Conservation (phyloP, 768 basidiomycete genomes). For the Tephrocybe sp. region DNA sequence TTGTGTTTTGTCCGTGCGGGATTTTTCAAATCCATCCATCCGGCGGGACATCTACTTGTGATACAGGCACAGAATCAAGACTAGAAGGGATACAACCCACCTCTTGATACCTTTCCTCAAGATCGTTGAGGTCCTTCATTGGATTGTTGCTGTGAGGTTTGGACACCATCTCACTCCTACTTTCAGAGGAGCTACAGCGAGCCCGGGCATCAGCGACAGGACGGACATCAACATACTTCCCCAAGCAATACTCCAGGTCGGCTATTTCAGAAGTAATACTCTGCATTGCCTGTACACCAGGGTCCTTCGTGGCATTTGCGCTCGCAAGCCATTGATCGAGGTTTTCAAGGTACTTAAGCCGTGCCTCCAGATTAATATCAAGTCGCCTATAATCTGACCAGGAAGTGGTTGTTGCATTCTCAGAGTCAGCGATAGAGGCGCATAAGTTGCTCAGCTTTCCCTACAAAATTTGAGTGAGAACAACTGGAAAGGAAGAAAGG, state of each 20-base stretch:
- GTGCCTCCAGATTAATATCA: neutral
- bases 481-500: neutral
- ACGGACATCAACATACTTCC: neutral
- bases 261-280: neutral
- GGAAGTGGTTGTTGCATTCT: neutral
- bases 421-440: neutral
- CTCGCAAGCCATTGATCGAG: neutral
- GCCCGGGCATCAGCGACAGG: neutral
- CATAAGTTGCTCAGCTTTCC: constrained; percentile 5
- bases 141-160: neutral
- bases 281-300: neutral
- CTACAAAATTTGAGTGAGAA: neutral
- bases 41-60: neutral
- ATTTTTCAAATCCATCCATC: constrained; percentile 8
- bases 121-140: neutral
- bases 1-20: constrained; percentile 5
- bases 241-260: neutral
- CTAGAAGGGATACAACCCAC: neutral
- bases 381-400: constrained; percentile 2
- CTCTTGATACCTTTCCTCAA: constrained; percentile 5
- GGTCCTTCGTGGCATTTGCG: neutral
- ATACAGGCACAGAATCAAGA: neutral
- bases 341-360: neutral
- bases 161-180: neutral
- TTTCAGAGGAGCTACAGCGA: neutral